phyloP scores from a whole-genome alignment of 2,329 filamentous ascomycete genomes.

The Lachnellula suecica region DNA sequence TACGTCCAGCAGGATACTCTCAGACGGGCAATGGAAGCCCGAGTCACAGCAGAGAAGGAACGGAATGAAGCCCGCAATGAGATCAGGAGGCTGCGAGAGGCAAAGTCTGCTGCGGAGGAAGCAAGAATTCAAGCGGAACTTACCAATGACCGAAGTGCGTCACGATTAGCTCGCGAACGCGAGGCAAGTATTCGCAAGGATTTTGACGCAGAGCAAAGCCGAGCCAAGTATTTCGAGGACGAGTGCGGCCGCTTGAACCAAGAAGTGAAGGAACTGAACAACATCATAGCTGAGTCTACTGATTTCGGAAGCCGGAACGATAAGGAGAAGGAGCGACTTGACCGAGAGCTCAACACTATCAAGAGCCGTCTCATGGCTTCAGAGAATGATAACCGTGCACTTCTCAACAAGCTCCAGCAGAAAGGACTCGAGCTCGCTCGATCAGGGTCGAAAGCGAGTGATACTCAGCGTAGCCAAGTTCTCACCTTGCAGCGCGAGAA shows the following conservation, averaged over 20 bases:
- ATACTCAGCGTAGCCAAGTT: conserved; percentile 78
- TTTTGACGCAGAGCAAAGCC: conserved; percentile 73
- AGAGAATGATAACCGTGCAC: conserved; percentile 90
- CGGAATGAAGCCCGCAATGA: conserved; percentile 87
- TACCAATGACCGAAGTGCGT: conserved; percentile 76
- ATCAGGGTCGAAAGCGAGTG: conserved; percentile 80
- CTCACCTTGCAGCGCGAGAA: conserved; percentile 80
- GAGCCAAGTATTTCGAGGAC: conserved; percentile 74
- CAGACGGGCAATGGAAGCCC: conserved; percentile 79
- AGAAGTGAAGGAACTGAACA: conserved; percentile 82
- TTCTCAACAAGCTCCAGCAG: conserved; percentile 97
- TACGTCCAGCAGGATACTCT: conserved; percentile 93
- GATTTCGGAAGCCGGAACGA: conserved; percentile 88
- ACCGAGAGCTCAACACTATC: conserved; percentile 86
- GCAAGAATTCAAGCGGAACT: conserved; percentile 80
- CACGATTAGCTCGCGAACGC: conserved; percentile 74
- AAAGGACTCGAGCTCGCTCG: conserved; percentile 96
- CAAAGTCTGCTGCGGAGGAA: conserved; percentile 83
- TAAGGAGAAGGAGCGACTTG: conserved; percentile 88
- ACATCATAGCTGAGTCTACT: conserved; percentile 84
- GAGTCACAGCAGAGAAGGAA: conserved; percentile 77
- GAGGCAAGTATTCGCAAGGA: conserved; percentile 77
- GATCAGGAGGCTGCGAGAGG: conserved; percentile 76
- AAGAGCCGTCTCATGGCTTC: conserved; percentile 88
- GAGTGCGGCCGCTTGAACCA: conserved; percentile 75